Percentiles rank a stretch among this genome's conserved stretches.
These are phyloP conservation scores for Phytophthora colocasiae DNA, from an alignment of 352 stramenopile genomes.

Conservation along the genomic window DNA sequence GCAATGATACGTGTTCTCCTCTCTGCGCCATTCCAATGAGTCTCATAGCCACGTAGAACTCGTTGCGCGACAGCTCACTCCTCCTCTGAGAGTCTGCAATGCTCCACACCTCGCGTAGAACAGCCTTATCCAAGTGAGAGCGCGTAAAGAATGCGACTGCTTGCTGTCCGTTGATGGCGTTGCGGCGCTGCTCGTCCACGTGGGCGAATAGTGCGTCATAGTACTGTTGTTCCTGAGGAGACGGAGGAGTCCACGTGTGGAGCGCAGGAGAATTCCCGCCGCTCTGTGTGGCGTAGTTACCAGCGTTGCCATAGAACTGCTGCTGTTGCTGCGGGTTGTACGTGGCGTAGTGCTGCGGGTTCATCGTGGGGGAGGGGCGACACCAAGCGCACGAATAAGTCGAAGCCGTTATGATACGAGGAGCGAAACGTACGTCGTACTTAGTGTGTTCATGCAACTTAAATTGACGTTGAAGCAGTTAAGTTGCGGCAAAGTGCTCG, in stretches of 20 bases:
- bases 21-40: constrained; percentile 87
- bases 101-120: constrained; percentile 84
- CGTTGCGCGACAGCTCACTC: constrained; percentile 78
- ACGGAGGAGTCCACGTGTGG: constrained; percentile 65
- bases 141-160: constrained; percentile 94
- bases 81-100: constrained; percentile 74
- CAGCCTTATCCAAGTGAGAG: constrained; percentile 89
- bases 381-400: constrained; percentile 2
- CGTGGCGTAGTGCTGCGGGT: constrained; percentile 69
- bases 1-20: constrained; percentile 65
- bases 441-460: constrained; percentile 19
- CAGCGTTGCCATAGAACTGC: constrained; percentile 53
- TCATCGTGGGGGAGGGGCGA: constrained; percentile 32
- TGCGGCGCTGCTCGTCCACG: constrained; percentile 87
- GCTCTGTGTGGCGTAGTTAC: constrained; percentile 39
- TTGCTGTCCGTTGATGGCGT: constrained; percentile 87
- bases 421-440: constrained; percentile 24
- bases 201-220: constrained; percentile 91
- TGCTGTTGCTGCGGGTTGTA: constrained; percentile 57
- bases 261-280: constrained; percentile 34
- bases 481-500: constrained; percentile 13
- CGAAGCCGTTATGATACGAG: constrained; percentile 19
- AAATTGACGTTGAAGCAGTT: constrained; percentile 11
- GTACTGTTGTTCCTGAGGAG: constrained; percentile 81
- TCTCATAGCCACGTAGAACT: constrained; percentile 90